A percentile compares a stretch with the other conserved stretches of the same genome.
Evolutionary conservation across 768 basidiomycete genomes (phyloP).

Genomic region (Boletus vinaceobasis): DNA sequence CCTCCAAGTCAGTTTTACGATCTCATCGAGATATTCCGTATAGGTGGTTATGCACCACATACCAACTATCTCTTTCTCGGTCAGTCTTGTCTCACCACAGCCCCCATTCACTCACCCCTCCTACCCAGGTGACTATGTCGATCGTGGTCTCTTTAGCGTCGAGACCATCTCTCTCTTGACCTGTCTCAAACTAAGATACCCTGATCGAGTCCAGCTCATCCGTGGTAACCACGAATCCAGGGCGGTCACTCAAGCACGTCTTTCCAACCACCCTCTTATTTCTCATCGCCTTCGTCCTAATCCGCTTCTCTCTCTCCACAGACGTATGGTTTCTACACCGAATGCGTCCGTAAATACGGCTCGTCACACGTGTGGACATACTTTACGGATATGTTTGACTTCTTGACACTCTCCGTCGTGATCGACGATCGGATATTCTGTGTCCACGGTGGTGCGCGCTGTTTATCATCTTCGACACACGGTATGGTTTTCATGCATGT

Average conservation of each 20-base stretch:
- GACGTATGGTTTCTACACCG: slow-evolving; percentile 99
- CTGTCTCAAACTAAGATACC: slow-evolving; percentile 94
- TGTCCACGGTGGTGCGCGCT: slow-evolving; percentile 84
- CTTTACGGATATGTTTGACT: slow-evolving; percentile 99
- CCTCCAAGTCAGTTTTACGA: slow-evolving; percentile 94
- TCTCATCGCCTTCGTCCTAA: slow-evolving; percentile 12
- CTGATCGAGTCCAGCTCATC: slow-evolving; percentile 94
- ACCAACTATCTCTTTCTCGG: slow-evolving; percentile 99
- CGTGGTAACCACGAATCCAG: slow-evolving; percentile 97
- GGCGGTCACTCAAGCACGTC: slow-evolving; percentile 92
- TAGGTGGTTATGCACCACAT: slow-evolving; percentile 94
- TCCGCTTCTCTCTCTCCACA: slow-evolving; percentile 32
- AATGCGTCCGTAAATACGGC: slow-evolving; percentile 97
- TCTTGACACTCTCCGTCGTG: slow-evolving; percentile 93
- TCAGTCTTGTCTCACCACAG: slow-evolving; percentile 36
- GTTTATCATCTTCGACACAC: neutral
- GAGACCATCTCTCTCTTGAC: slow-evolving; percentile 97
- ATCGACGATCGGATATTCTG: slow-evolving; percentile 99
- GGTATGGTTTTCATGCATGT: slow-evolving; percentile 1
- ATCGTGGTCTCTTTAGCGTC: slow-evolving; percentile 95
- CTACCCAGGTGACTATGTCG: slow-evolving; percentile 89
- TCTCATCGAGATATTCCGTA: slow-evolving; percentile 97
- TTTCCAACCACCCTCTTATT: neutral
- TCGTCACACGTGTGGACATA: slow-evolving; percentile 97
- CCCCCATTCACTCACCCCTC: slow-evolving; percentile 4